Percentiles rank a stretch among this genome's conserved stretches.
phyloP scores from a whole-genome alignment of 2,329 filamentous ascomycete genomes.

The Monosporascus ibericus region DNA sequence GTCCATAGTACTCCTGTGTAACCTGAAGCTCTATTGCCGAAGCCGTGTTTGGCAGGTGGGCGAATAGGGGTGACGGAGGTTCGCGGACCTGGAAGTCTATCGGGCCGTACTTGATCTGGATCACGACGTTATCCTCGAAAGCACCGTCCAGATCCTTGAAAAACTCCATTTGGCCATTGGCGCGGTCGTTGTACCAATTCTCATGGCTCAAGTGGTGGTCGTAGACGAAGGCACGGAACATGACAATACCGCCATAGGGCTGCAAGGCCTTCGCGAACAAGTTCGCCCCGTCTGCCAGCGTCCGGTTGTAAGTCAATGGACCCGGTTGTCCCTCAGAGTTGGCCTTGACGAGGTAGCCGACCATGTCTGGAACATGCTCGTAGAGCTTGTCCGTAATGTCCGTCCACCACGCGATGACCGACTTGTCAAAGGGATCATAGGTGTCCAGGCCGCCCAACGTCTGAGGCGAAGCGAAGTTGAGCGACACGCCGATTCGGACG shows the following conservation, averaged over 20 bases:
- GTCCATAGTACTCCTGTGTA: constrained; percentile 64
- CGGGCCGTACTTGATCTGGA: constrained; percentile 69
- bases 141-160: constrained; percentile 58
- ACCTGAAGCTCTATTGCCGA: constrained; percentile 60
- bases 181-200: constrained; percentile 61
- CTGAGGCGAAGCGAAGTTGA: constrained; percentile 63
- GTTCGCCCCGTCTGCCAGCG: constrained; percentile 61
- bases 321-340: constrained; percentile 68
- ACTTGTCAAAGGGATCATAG: constrained; percentile 57
- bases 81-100: constrained; percentile 72
- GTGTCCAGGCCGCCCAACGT: constrained; percentile 49
- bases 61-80: constrained; percentile 59
- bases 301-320: constrained; percentile 63
- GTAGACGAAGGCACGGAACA: constrained; percentile 71
- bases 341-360: constrained; percentile 65
- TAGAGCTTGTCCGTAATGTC: constrained; percentile 56
- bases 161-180: constrained; percentile 63
- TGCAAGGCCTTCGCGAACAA: constrained; percentile 56
- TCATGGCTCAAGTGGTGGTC: constrained; percentile 48
- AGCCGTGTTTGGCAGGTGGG: constrained; percentile 36
- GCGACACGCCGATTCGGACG: constrained; percentile 57
- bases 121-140: constrained; percentile 64
- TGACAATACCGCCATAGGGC: constrained; percentile 54
- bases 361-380: constrained; percentile 56
- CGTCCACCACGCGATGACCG: constrained; percentile 58